Evolutionary conservation across 495 filamentous ascomycete genomes (phyloP), one percentile per base, ranked within the genome.

Genomic region (Tetracladium marchalianum): DNA sequence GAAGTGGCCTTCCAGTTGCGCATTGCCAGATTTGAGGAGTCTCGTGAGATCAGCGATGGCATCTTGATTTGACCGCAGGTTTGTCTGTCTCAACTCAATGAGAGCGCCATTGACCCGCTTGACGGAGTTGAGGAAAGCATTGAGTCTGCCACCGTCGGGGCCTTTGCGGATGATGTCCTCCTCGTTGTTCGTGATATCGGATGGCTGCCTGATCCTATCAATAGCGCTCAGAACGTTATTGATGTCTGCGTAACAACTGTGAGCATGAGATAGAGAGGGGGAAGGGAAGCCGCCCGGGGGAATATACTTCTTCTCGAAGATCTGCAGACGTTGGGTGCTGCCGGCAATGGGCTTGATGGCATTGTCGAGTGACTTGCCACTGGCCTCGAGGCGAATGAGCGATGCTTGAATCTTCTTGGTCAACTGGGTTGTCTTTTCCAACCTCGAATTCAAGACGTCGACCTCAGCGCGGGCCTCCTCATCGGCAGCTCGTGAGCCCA

Each of bases 361-460:
- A 49, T 95, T 83, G 48, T 90, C 82, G 12, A 97, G 88, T 40
- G 81, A 87, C 60, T 87, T 86, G 15, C 88, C 92, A 40, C 84
- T 88, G 27, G 81, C 80, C 51, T 95, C 87, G 11, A 99, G 67
- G 54, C 90, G 78, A 27, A 80, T 79, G 43, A 95, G 72, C 22
- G 88, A 93, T 15, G 85, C 81, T 62, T 89, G 79, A 52, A 99
- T 95, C 70, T 93, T 95, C 66, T 89, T 95, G 27, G 86, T 94
- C 56, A 97, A 76, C 46, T 80, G 75, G 2, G 70, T 66, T 31
- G 78, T 81, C 63, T 80, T 80, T 43, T 77, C 75, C 27, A 82
- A 65, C 41, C 77, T 70, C 38, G 78, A 78, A 43, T 80, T 78
- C 27, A 82, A 66, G 36, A 82, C 78, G 53, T 82, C 78, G 36